A percentile compares a stretch with the other conserved stretches of the same genome.
phyloP scores from a whole-genome alignment of 2,329 filamentous ascomycete genomes.

The Rhytidhysteron rufulum region DNA sequence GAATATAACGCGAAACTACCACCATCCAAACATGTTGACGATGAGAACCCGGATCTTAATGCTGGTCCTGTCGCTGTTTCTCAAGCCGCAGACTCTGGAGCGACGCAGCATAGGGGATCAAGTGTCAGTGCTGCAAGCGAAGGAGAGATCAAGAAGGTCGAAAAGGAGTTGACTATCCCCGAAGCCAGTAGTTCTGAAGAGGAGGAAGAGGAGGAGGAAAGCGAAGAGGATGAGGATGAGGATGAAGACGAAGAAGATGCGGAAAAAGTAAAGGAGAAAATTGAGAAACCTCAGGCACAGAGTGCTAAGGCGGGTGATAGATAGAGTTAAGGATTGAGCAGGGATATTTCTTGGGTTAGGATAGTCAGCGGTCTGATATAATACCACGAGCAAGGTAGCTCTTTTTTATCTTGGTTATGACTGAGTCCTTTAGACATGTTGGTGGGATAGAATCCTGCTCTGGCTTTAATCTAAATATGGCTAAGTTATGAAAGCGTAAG shows the following conservation, averaged over 20 bases:
- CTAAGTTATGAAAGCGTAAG: no score
- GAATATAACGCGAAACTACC: slow-evolving; percentile 14
- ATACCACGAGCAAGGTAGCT: no score
- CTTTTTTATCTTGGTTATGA: no score
- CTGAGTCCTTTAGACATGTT: no score
- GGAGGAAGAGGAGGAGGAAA: slow-evolving; percentile 9
- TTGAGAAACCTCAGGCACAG: slow-evolving; percentile 15
- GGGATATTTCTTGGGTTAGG: no score
- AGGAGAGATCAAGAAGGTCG: slow-evolving; percentile 30
- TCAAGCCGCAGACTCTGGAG: slow-evolving; percentile 1
- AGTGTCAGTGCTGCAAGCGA: slow-evolving; percentile 17
- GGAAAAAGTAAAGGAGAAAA: slow-evolving; percentile 3
- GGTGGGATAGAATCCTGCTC: no score
- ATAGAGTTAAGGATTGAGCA: slow-evolving; percentile 36
- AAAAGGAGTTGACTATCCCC: slow-evolving; percentile 20
- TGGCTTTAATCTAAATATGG: no score
- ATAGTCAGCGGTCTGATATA: no score
- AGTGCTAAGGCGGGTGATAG: slow-evolving; percentile 21
- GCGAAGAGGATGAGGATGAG: slow-evolving; percentile 14
- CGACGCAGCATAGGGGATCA: slow-evolving; percentile 17
- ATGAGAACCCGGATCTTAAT: slow-evolving; percentile 19
- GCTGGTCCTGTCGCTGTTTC: slow-evolving; percentile 16
- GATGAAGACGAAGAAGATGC: slow-evolving; percentile 1
- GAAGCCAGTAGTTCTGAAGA: slow-evolving; percentile 20
- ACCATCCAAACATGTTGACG: slow-evolving; percentile 21